Conservation (phyloP, 2,329 filamentous ascomycete genomes). For the Talaromyces islandicus region DNA sequence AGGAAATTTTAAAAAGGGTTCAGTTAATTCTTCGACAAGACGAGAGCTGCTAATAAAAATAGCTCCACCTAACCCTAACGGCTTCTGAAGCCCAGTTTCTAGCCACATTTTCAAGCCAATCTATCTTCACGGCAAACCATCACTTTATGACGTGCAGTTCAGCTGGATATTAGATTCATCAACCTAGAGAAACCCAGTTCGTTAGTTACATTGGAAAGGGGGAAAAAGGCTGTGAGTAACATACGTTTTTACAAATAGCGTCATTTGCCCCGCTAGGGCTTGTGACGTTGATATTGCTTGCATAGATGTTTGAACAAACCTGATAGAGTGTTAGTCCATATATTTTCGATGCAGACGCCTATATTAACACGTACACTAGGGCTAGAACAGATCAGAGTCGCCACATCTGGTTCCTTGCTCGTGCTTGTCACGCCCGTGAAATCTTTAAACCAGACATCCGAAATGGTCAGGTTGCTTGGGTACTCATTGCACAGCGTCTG, state of each 20-base stretch:
- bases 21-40: too few relatives aligned
- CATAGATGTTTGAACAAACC: constrained; percentile 44
- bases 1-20: too few relatives aligned
- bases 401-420: constrained; percentile 40
- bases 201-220: neutral
- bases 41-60: neutral
- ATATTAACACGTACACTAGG: constrained; percentile 35
- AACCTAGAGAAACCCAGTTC: constrained; percentile 14
- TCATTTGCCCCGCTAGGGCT: constrained; percentile 42
- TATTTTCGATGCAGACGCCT: neutral
- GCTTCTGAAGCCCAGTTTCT: neutral
- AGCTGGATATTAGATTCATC: constrained; percentile 30
- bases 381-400: constrained; percentile 45
- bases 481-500: constrained; percentile 55
- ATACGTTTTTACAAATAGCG: constrained; percentile 42
- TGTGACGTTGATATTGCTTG: constrained; percentile 40
- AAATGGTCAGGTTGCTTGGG: constrained; percentile 27
- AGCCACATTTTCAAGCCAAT: neutral
- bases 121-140: neutral
- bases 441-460: constrained; percentile 38
- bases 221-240: constrained; percentile 6
- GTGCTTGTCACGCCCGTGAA: constrained; percentile 50
- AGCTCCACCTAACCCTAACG: neutral
- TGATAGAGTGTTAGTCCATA: constrained; percentile 9
- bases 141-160: constrained; percentile 21